Base-by-base conservation (phyloP, 176 grass and related monocot genomes). In the Juncus effusus region DNA sequence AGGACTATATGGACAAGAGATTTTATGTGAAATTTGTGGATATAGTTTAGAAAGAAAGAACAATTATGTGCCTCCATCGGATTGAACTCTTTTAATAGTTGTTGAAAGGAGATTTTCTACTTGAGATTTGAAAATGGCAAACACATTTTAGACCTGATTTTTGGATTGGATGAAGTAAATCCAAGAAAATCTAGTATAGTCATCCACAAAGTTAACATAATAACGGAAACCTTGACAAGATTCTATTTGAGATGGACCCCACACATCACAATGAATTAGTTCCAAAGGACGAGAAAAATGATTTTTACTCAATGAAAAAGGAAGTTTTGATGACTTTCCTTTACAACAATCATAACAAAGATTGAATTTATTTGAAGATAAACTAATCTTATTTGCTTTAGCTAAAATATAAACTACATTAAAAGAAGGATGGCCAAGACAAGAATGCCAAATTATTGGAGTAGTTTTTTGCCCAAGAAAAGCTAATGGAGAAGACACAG, bases 131-230 rank as follows among this genome's bases (percentile, higher is more conserved):
- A 69, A 69, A 3, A 16, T 2, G 0, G 6, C 5, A 12, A 69
- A 69, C 35, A 69, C 13, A 11, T 37, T 1, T 36, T 6, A 36
- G 0, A 71, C 28, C 1, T 71, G 15, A 56, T 11, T 13, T 42
- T 71, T 71, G 2, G 51, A 12, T 9, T 36, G 4, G 12, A 59
- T 1, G 7, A 58, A 58, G 6, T n/a, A 71, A 14, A 71, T 39
- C 6, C 67, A 71, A 0, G 36, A 39, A 19, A 12, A 64, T 36
- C 40, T 36, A 13, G 61, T 44, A 8, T 13, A 44, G 14, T 44
- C 35, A 58, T 71, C 67, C 1, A 56, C 19, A 71, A 59, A 71
- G 1, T 56, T 13, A 1, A 71, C 49, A 71, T 71, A 71, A 71
- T 41, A 71, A 2, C 38, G 3, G 38, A 56, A 71, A 0, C 36